These are phyloP conservation scores for Globisporangium mamillatum DNA, from an alignment of 352 stramenopile genomes.

Conservation along the genomic window DNA sequence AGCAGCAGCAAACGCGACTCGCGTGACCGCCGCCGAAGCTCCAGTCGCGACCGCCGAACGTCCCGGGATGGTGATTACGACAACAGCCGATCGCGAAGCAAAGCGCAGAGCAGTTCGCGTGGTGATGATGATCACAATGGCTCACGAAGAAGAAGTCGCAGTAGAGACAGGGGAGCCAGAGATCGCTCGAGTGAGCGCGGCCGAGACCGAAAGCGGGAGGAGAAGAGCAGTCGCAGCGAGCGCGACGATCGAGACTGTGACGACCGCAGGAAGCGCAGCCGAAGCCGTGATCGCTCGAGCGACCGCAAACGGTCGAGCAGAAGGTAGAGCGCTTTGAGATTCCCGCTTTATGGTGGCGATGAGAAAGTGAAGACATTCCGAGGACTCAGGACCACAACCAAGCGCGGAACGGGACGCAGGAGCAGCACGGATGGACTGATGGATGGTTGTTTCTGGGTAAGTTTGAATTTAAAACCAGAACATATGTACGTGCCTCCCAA, in stretches of 20 bases:
- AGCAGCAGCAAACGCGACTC: conserved; percentile 15
- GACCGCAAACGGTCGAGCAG: conserved; percentile 28
- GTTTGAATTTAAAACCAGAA: not conserved
- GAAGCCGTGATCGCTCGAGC: conserved; percentile 25
- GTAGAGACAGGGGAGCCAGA: conserved; percentile 5
- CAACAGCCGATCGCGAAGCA: not conserved
- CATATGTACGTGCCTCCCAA: not conserved
- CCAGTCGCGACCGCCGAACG: conserved; percentile 14
- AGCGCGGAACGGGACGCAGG: not conserved
- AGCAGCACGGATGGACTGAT: not conserved
- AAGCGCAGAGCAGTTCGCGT: not conserved
- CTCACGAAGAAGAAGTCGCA: conserved; percentile 9
- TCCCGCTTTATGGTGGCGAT: not conserved
- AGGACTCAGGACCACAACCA: not conserved
- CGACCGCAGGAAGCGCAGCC: conserved; percentile 25
- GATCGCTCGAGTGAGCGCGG: conserved; percentile 6
- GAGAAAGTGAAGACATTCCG: not conserved
- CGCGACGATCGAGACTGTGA: conserved; percentile 6
- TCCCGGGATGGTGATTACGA: conserved; percentile 4
- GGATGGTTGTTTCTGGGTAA: not conserved
- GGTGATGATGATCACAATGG: not conserved
- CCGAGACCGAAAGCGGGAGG: conserved; percentile 23
- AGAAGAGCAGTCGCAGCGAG: conserved; percentile 18
- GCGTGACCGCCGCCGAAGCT: conserved; percentile 19
- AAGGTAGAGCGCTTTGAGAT: conserved; percentile 9